Percentiles rank a stretch among this genome's conserved stretches.
Conservation (phyloP, 2,329 filamentous ascomycete species). For the Xylariaceae sp. region DNA sequence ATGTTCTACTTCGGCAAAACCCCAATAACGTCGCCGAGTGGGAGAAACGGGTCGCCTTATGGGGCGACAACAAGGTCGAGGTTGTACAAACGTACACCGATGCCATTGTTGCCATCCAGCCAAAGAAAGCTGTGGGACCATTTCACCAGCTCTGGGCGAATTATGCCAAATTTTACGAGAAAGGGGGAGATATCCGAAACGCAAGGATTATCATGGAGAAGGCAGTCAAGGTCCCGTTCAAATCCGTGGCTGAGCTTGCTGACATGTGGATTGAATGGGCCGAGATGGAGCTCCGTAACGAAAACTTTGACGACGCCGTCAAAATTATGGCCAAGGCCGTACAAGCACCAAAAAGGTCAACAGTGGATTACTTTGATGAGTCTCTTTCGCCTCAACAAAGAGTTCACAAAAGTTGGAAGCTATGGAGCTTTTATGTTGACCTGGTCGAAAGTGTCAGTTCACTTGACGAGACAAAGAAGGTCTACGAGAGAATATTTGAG, state of each 20-base stretch:
- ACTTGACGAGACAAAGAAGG: conserved; percentile 87
- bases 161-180: conserved; percentile 97
- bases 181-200: conserved; percentile 80
- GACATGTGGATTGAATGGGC: conserved; percentile 99
- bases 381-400: conserved; percentile 91
- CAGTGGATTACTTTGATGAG: conserved; percentile 99
- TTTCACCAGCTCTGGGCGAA: conserved; percentile 96
- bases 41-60: conserved; percentile 95
- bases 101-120: conserved; percentile 89
- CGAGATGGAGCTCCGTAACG: conserved; percentile 93
- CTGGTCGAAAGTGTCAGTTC: conserved; percentile 93
- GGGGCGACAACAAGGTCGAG: conserved; percentile 91
- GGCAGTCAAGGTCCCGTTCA: conserved; percentile 96
- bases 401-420: conserved; percentile 98
- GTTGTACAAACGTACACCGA: conserved; percentile 94
- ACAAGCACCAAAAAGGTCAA: conserved; percentile 95
- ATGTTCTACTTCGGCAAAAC: conserved; percentile 93
- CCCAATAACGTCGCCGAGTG: conserved; percentile 95
- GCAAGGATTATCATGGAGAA: conserved; percentile 96
- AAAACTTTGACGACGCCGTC: conserved; percentile 94
- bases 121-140: conserved; percentile 90
- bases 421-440: conserved; percentile 99
- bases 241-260: conserved; percentile 93
- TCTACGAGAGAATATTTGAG: conserved; percentile 98
- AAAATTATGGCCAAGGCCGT: conserved; percentile 97